Evolutionary conservation across 805 yeast species (phyloP).

Genomic region (Yarrowia phangngaensis): DNA sequence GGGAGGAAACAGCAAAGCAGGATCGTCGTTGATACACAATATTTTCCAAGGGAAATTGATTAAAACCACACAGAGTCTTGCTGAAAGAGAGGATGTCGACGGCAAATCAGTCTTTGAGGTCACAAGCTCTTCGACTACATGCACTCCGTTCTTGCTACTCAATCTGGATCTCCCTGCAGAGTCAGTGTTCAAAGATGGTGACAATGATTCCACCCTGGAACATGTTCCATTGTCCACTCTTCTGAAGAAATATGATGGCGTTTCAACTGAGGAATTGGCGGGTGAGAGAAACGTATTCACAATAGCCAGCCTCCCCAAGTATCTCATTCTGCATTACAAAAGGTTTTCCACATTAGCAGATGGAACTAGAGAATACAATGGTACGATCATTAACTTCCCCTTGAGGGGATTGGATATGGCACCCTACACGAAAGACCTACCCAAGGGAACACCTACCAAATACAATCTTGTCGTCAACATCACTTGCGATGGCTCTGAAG

Average conservation of each 20-base stretch:
- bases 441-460: slow-evolving; percentile 30
- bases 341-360: slow-evolving; percentile 45
- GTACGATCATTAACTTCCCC: slow-evolving; percentile 62
- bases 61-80: slow-evolving; percentile 37
- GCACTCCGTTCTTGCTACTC: slow-evolving; percentile 48
- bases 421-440: slow-evolving; percentile 34
- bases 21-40: slow-evolving; percentile 38
- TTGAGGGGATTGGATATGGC: slow-evolving; percentile 42
- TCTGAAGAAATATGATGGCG: slow-evolving; percentile 42
- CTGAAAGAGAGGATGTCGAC: slow-evolving; percentile 34
- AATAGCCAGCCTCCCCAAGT: slow-evolving; percentile 49
- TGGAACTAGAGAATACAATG: slow-evolving; percentile 45
- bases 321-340: slow-evolving; percentile 54
- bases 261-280: slow-evolving; percentile 38
- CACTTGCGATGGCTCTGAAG: slow-evolving; percentile 39
- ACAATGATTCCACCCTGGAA: slow-evolving; percentile 44
- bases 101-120: slow-evolving; percentile 32
- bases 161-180: slow-evolving; percentile 57
- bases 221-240: slow-evolving; percentile 49
- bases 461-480: slow-evolving; percentile 53
- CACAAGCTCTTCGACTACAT: slow-evolving; percentile 30
- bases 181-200: slow-evolving; percentile 53
- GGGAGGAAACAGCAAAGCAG: slow-evolving; percentile 35
- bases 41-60: slow-evolving; percentile 54
- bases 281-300: slow-evolving; percentile 43